Evolutionary conservation across 306 rosid genomes (phyloP), one percentile per base, ranked within the genome.

Genomic region (Begonia fuchsioides): DNA sequence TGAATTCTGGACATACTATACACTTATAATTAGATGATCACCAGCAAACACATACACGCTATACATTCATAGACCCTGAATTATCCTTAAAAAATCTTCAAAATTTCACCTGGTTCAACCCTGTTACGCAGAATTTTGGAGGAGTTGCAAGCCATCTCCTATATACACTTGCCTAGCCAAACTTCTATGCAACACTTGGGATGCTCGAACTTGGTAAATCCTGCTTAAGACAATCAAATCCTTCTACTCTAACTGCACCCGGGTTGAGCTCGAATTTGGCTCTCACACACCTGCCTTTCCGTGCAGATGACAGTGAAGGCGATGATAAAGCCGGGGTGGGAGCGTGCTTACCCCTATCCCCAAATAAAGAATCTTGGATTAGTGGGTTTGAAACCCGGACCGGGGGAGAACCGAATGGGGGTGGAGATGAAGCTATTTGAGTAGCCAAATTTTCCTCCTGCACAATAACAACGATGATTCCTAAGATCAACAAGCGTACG

Each of bases 201-300:
- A 82, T 70, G 72, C 96, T 64, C 2, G 96, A 86, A 75, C 70
- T 86, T 67, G 76, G 90, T 67, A 76, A 63, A 73, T 86, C 96
- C 86, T 79, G 74, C 53, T 64, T 76, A 59, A 76, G 96, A 58
- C 93, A 81, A 60, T 86, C 93, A 8, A 86, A 86, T 59, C 96
- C 96, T 67, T 86, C 96, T 72, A 86, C 81, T 76, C 96, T 86
- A 86, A 82, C 96, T 17, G 81, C 69, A n/a, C 86, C 86, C 0
- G 90, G 90, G 59, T 79, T 82, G 41, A 59, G 72, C 39, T 94
- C 96, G 19, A 72, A 74, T 51, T 64, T 76, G 79, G 68, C 56
- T 59, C 94, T 86, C 49, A 56, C 77, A 49, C 77, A 79, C 11
- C 80, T 90, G 19, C 83, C 94, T 59, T 86, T 82, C 8, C 66